Base-by-base conservation (phyloP, 192 early-diverging fungal species). In the Phycomyces blakesleeanus region DNA sequence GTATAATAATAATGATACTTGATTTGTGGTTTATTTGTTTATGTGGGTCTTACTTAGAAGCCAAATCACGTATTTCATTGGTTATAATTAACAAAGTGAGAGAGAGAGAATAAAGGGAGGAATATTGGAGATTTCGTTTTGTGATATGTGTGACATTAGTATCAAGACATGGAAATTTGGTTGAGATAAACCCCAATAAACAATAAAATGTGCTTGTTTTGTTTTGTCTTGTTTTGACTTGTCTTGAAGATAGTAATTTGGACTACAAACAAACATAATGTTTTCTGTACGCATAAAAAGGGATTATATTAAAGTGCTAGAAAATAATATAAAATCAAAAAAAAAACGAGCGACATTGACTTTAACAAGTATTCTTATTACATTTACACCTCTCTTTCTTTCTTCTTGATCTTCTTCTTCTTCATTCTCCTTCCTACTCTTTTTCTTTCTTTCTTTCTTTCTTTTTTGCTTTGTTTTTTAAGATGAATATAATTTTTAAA, bases 281-380 rank as follows among this genome's bases (percentile, higher is more conserved):
- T 54, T 54, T 27, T 29, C 27, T 55, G 26, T 56, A 34, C 18
- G 11, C 20, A n/a, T 55, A 34, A 34, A n/a, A 34, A 34, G 29
- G 29, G 29, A 34, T 34, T 34, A 34, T 34, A 34, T 34, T 34
- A 34, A 34, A 34, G 29, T 7, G 7, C 25, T 29, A 26, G 26
- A 7, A 27, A 34, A 34, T 55, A 55, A 18, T 59, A 40, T 25
- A 21, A 22, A 59, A 59, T 41, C 18, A 44, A 18, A 57, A 57
- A 24, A 57, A 57, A 57, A 20, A 59, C 8, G 12, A 41, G 12
- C 25, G 15, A 22, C 9, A 29, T 29, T 41, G 38, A 39, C 20
- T 24, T 24, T 42, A 22, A 59, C 40, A 39, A 38, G 24, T 22
- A 41, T 21, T 58, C 39, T 44, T 21, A 21, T 22, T 15, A 38